Evolutionary conservation across 108 stramenopile species (phyloP).

Genomic region (Cylindrotheca fusiformis): DNA sequence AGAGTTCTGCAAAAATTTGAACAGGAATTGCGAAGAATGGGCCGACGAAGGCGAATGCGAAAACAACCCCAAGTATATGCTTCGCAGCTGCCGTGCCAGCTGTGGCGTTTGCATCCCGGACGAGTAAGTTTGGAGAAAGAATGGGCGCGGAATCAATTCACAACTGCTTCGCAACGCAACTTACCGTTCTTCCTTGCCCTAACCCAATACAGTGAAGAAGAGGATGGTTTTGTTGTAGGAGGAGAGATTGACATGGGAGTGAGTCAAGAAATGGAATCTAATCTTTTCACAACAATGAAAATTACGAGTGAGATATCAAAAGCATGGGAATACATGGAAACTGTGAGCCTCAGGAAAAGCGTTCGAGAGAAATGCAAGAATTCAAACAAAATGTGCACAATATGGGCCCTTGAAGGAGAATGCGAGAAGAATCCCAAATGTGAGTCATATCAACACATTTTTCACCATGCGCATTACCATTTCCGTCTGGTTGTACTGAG

Average conservation of each 20-base stretch:
- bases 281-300: too few species aligned
- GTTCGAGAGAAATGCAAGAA: too few species aligned
- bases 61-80: not conserved
- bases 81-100: not conserved
- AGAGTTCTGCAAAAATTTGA: too few species aligned
- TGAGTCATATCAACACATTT: conserved; percentile 29
- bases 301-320: too few species aligned
- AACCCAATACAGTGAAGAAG: too few species aligned
- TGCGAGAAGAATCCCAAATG: conserved; percentile 59
- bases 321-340: too few species aligned
- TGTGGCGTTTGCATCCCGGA: not conserved
- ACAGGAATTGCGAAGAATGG: conserved; percentile 2
- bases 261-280: too few species aligned
- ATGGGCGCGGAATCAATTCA: conserved; percentile 9
- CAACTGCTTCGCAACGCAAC: not conserved
- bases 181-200: not conserved
- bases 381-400: conserved; percentile 49
- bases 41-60: not conserved
- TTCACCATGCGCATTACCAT: not conserved
- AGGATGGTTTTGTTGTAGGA: conserved; percentile 21
- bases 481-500: not conserved
- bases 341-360: too few species aligned
- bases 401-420: conserved; percentile 62
- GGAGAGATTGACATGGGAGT: conserved; percentile 5
- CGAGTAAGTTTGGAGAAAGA: not conserved